Percentiles rank a stretch among this genome's conserved stretches.
Conservation (phyloP, 164 flowering plant species). For the Cinnamomum chago region DNA sequence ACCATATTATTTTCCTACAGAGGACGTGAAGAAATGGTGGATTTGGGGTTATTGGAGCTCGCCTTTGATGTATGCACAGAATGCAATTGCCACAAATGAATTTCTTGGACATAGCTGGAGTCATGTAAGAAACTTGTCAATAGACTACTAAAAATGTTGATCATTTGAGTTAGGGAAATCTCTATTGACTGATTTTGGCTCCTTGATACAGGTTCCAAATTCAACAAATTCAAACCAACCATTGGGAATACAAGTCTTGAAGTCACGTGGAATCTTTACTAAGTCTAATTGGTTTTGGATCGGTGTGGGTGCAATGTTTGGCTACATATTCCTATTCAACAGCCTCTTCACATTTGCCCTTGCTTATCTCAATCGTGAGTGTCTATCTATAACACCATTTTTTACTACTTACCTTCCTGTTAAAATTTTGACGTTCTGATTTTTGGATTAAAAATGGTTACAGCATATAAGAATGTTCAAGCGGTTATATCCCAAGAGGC, state of each 20-base stretch:
- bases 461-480: conserved; percentile 12
- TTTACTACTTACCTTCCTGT: background rate
- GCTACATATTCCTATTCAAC: conserved; percentile 26
- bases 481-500: conserved; percentile 11
- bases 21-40: conserved; percentile 36
- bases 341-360: conserved; percentile 10
- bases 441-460: conserved; percentile 17
- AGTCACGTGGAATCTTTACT: conserved; percentile 26
- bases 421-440: conserved; percentile 14
- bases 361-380: conserved; percentile 22
- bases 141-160: background rate
- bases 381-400: background rate
- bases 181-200: background rate
- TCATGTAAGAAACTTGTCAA: conserved; percentile 25
- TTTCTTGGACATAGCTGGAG: conserved; percentile 44
- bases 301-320: conserved; percentile 31
- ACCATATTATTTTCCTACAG: background rate
- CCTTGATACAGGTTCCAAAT: conserved; percentile 11
- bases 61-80: conserved; percentile 55
- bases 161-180: background rate
- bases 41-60: conserved; percentile 58
- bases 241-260: conserved; percentile 25
- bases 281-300: conserved; percentile 37
- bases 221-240: background rate
- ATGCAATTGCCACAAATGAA: conserved; percentile 41